Percentiles rank a stretch among this genome's conserved stretches.
These are phyloP conservation scores for Trypanosoma avium DNA, from an alignment of 208 protist genomes.

Conservation along the genomic window DNA sequence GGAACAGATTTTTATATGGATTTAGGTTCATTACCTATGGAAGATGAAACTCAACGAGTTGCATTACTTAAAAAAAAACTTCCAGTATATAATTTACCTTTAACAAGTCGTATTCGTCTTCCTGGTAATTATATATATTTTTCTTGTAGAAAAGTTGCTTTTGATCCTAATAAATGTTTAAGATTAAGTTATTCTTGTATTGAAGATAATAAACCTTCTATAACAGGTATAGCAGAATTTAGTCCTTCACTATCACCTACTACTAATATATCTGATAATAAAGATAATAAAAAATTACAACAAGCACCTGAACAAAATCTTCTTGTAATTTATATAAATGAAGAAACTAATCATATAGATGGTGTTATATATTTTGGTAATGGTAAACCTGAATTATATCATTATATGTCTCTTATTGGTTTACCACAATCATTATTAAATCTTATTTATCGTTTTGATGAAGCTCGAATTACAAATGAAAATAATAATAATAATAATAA, in stretches of 20 bases:
- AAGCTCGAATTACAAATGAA: constrained; percentile 29
- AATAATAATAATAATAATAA: not conserved
- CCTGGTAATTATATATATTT: constrained; percentile 71
- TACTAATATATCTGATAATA: too few relatives aligned
- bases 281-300: not conserved
- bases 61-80: constrained; percentile 27
- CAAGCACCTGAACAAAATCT: constrained; percentile 32
- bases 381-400: constrained; percentile 62
- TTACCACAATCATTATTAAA: constrained; percentile 83
- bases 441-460: constrained; percentile 75
- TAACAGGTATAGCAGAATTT: constrained; percentile 8
- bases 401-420: constrained; percentile 79
- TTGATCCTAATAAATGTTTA: constrained; percentile 41
- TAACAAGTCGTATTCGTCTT: constrained; percentile 54
- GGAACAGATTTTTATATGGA: not conserved
- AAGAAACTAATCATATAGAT: constrained; percentile 64
- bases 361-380: constrained; percentile 83
- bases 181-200: constrained; percentile 49
- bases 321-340: constrained; percentile 73
- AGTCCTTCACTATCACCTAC: not conserved
- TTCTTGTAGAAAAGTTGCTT: constrained; percentile 43
- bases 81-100: constrained; percentile 49
- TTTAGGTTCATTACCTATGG: not conserved
- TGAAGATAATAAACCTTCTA: constrained; percentile 34
- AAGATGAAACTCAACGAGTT: not conserved